phyloP scores from a whole-genome alignment of 2,329 filamentous ascomycete genomes.

The Aspergillus brunneoviolaceus region DNA sequence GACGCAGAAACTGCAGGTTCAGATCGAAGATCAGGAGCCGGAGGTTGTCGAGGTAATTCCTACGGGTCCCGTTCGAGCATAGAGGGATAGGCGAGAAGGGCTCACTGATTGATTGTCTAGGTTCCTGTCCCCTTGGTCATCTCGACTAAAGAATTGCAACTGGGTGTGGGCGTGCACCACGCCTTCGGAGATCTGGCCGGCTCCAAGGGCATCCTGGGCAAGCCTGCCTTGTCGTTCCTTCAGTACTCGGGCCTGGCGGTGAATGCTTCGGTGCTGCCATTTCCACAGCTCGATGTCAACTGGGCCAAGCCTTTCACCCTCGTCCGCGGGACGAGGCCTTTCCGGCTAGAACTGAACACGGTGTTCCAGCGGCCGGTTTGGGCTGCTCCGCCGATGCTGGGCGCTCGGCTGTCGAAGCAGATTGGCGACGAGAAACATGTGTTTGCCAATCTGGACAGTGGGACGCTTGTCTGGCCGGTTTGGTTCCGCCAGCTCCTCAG shows the following conservation, averaged over 20 bases:
- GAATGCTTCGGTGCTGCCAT: constrained; percentile 33
- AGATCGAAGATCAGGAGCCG: constrained; percentile 27
- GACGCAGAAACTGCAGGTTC: constrained; percentile 23
- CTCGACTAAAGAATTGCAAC: constrained; percentile 27
- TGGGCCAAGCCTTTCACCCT: constrained; percentile 32
- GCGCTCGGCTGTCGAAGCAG: constrained; percentile 32
- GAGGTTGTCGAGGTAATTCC: constrained; percentile 29
- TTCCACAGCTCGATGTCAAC: constrained; percentile 28
- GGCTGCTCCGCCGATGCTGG: constrained; percentile 31
- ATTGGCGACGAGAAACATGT: constrained; percentile 32
- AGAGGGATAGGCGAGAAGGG: neutral
- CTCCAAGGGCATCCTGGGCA: constrained; percentile 29
- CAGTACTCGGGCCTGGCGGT: constrained; percentile 31
- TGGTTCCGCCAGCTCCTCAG: constrained; percentile 24
- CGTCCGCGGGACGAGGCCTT: constrained; percentile 34
- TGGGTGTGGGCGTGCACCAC: constrained; percentile 35
- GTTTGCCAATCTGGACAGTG: constrained; percentile 39
- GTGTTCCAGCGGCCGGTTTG: constrained; percentile 30
- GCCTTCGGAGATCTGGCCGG: constrained; percentile 28
- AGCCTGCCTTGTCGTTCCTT: constrained; percentile 33
- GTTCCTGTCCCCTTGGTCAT: constrained; percentile 31
- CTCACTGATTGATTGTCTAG: constrained; percentile 21
- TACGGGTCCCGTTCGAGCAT: neutral
- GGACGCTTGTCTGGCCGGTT: constrained; percentile 37
- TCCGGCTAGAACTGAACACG: constrained; percentile 31